Conservation (phyloP, 2,329 filamentous ascomycete species). For the Fusarium domesticum region DNA sequence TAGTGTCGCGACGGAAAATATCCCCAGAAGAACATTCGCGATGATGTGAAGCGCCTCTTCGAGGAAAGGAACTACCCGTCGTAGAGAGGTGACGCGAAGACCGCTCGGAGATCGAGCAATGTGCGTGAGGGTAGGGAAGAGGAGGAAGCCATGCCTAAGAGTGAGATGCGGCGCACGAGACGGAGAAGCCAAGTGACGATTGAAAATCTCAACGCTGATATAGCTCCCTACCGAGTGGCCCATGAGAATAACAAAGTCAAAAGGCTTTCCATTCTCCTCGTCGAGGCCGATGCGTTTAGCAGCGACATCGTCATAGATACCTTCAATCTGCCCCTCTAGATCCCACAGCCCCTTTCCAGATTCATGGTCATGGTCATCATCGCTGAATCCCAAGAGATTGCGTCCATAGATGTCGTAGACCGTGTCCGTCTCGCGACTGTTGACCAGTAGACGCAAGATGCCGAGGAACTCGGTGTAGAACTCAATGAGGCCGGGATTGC, state of each 20-base stretch:
- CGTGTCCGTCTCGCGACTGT: slow-evolving; percentile 37
- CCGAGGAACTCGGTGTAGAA: slow-evolving; percentile 70
- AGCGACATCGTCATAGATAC: slow-evolving; percentile 40
- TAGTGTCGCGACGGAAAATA: slow-evolving; percentile 41
- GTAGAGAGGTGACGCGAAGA: slow-evolving; percentile 36
- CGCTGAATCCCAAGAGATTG: slow-evolving; percentile 57
- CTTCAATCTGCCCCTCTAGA: slow-evolving; percentile 53
- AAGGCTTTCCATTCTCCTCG: slow-evolving; percentile 37
- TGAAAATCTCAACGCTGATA: slow-evolving; percentile 65
- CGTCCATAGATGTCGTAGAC: slow-evolving; percentile 56
- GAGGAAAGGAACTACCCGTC: slow-evolving; percentile 43
- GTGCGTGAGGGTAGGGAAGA: slow-evolving; percentile 74
- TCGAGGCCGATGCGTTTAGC: slow-evolving; percentile 28
- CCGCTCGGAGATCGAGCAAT: slow-evolving; percentile 63
- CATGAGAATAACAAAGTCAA: slow-evolving; percentile 61
- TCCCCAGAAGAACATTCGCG: slow-evolving; percentile 42
- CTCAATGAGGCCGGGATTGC: slow-evolving; percentile 71
- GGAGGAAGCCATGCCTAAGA: slow-evolving; percentile 55
- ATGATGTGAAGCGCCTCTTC: slow-evolving; percentile 39
- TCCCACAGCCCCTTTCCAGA: slow-evolving; percentile 44
- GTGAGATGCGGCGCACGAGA: slow-evolving; percentile 36
- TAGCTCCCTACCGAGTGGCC: slow-evolving; percentile 75
- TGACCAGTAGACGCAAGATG: slow-evolving; percentile 53
- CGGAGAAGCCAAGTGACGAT: slow-evolving; percentile 47
- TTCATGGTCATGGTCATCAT: slow-evolving; percentile 49